Percentiles rank a stretch among this genome's conserved stretches.
Conservation (phyloP, 73 alveolate species). For the Tetrahymena thermophila region DNA sequence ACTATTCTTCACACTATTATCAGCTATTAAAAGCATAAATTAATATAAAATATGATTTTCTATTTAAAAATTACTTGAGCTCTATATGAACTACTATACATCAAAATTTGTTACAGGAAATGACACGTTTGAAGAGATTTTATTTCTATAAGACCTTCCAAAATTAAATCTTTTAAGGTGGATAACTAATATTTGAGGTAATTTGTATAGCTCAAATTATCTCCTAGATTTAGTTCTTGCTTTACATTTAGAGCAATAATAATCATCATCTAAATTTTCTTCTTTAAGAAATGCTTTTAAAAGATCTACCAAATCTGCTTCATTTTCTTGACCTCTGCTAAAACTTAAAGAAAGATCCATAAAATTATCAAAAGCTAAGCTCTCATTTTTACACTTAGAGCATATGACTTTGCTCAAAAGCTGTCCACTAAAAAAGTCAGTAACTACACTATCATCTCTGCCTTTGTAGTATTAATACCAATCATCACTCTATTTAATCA, state of each 20-base stretch:
- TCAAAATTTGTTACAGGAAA: slow-evolving; percentile 25
- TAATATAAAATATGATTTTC: neutral
- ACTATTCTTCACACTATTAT: neutral
- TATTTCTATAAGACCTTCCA: slow-evolving; percentile 20
- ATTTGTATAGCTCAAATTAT: slow-evolving; percentile 17
- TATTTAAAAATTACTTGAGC: slow-evolving; percentile 2
- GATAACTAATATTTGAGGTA: slow-evolving; percentile 24
- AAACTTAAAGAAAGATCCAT: slow-evolving; percentile 28
- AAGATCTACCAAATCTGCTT: slow-evolving; percentile 18
- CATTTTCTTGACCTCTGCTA: neutral
- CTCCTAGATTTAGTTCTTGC: slow-evolving; percentile 10
- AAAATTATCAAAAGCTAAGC: slow-evolving; percentile 72
- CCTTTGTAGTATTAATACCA: slow-evolving; percentile 70
- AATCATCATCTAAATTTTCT: slow-evolving; percentile 23
- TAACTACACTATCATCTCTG: slow-evolving; percentile 57
- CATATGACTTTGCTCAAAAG: slow-evolving; percentile 57
- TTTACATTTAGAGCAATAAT: slow-evolving; percentile 25
- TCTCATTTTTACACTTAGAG: slow-evolving; percentile 40
- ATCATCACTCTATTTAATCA: slow-evolving; percentile 36
- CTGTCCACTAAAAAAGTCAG: slow-evolving; percentile 70
- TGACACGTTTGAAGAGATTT: slow-evolving; percentile 8
- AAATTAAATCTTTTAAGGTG: slow-evolving; percentile 36
- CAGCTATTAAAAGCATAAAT: neutral
- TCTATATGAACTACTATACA: neutral
- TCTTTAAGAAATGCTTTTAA: slow-evolving; percentile 1